phyloP scores from a whole-genome alignment of 2,329 filamentous ascomycete genomes.

The Zymoseptoria passerinii region DNA sequence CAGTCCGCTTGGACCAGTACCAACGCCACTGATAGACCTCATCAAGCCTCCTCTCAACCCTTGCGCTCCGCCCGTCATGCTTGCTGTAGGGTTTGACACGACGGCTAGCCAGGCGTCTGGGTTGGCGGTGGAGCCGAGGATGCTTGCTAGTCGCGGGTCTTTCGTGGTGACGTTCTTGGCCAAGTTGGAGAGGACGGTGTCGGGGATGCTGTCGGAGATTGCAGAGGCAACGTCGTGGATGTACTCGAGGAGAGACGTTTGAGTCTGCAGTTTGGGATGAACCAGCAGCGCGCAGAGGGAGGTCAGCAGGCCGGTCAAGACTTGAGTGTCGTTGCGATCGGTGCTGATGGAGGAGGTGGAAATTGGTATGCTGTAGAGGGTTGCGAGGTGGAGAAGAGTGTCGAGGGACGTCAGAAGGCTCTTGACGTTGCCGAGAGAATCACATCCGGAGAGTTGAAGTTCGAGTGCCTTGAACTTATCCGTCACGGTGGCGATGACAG shows the following conservation, averaged over 20 bases:
- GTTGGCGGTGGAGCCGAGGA: conserved; percentile 30
- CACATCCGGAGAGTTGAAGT: conserved; percentile 6
- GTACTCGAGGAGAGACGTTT: conserved; percentile 31
- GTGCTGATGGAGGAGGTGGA: conserved; percentile 24
- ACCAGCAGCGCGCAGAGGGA: conserved; percentile 33
- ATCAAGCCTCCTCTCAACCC: conserved; percentile 21
- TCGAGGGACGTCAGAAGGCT: conserved; percentile 8
- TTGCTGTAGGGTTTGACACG: conserved; percentile 23
- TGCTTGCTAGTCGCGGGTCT: conserved; percentile 33
- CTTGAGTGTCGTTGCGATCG: conserved; percentile 16
- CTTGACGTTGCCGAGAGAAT: neutral
- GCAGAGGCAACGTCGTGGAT: conserved; percentile 37
- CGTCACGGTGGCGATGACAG: conserved; percentile 13
- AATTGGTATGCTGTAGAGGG: conserved; percentile 29
- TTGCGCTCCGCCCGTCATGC: conserved; percentile 22
- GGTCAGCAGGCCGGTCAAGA: conserved; percentile 14
- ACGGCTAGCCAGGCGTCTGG: conserved; percentile 38
- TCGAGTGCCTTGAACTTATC: conserved; percentile 22
- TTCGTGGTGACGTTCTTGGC: conserved; percentile 21
- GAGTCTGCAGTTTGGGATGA: conserved; percentile 31
- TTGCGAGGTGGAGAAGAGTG: conserved; percentile 34
- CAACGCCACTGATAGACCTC: conserved; percentile 2
- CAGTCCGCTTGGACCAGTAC: neutral
- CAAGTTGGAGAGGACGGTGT: conserved; percentile 30
- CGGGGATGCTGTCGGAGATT: conserved; percentile 35